Conservation (phyloP, 768 basidiomycete genomes). For the Leccinum broughii region DNA sequence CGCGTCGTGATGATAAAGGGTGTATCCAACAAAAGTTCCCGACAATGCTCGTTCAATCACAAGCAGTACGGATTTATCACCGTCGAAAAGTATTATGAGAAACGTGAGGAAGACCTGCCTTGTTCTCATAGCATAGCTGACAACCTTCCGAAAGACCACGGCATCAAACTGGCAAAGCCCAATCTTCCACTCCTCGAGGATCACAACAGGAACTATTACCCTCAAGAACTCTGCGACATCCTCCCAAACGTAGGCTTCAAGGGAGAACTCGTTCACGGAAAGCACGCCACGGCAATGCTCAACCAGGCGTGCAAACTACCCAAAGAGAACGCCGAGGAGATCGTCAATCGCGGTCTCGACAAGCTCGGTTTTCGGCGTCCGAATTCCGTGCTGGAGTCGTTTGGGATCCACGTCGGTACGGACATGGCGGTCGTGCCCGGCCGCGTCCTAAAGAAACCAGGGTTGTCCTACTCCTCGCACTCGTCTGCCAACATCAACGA, state of each 20-base stretch:
- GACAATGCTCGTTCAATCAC: constrained; percentile 42
- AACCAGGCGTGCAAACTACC: constrained; percentile 46
- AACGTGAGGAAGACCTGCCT: constrained; percentile 33
- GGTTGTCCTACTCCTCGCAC: constrained; percentile 39
- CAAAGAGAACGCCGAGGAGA: constrained; percentile 45
- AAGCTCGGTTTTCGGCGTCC: constrained; percentile 42
- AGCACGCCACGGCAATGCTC: constrained; percentile 51
- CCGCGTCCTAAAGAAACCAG: constrained; percentile 48
- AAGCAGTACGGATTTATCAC: constrained; percentile 36
- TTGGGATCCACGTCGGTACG: constrained; percentile 44
- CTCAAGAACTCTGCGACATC: constrained; percentile 50
- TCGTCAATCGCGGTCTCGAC: constrained; percentile 41
- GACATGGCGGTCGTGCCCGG: constrained; percentile 57
- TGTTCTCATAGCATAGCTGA: background rate
- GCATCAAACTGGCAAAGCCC: constrained; percentile 36
- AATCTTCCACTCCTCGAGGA: constrained; percentile 43
- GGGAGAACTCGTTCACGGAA: constrained; percentile 47
- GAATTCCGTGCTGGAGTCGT: constrained; percentile 37
- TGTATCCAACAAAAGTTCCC: constrained; percentile 40
- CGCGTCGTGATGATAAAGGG: constrained; percentile 67
- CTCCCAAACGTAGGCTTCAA: constrained; percentile 39
- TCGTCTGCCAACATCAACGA: constrained; percentile 34
- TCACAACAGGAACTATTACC: constrained; percentile 37
- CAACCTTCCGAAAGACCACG: constrained; percentile 36
- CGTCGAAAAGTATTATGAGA: constrained; percentile 46